Conservation (phyloP, 768 basidiomycete species). For the Rhizopogon sp. region DNA sequence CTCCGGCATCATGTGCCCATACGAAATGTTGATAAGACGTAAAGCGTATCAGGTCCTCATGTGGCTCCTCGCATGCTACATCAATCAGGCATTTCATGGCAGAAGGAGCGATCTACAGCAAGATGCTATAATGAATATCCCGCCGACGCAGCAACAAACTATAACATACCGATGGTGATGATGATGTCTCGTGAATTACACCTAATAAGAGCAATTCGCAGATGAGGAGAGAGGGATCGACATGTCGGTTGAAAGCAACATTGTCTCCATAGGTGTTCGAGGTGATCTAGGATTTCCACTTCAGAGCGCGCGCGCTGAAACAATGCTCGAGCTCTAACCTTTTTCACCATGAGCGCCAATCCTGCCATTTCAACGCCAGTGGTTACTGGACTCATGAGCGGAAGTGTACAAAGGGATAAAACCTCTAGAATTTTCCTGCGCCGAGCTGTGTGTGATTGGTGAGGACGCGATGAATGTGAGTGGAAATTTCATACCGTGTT, state of each 20-base stretch:
- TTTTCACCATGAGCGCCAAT: background rate
- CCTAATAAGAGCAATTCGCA: background rate
- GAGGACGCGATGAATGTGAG: background rate
- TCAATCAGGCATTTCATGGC: constrained; percentile 32
- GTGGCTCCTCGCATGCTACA: constrained; percentile 29
- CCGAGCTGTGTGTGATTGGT: constrained; percentile 6
- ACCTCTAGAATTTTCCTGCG: constrained; percentile 17
- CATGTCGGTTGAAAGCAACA: background rate
- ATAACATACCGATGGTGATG: background rate
- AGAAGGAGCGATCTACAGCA: background rate
- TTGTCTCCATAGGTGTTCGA: background rate
- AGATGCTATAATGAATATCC: background rate
- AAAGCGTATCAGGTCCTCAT: constrained; percentile 38
- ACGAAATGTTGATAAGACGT: constrained; percentile 52
- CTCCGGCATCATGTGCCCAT: constrained; percentile 40
- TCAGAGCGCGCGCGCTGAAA: background rate
- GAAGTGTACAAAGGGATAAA: constrained; percentile 13
- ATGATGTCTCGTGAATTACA: background rate
- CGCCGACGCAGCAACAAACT: background rate
- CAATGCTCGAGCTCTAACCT: background rate
- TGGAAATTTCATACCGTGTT: background rate
- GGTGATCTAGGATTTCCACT: background rate
- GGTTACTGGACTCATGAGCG: background rate
- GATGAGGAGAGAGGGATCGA: background rate
- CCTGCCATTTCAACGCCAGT: background rate